Evolutionary conservation across 306 rosid species (phyloP), one percentile per base, ranked within the genome.

Genomic region (Sindora glabra): DNA sequence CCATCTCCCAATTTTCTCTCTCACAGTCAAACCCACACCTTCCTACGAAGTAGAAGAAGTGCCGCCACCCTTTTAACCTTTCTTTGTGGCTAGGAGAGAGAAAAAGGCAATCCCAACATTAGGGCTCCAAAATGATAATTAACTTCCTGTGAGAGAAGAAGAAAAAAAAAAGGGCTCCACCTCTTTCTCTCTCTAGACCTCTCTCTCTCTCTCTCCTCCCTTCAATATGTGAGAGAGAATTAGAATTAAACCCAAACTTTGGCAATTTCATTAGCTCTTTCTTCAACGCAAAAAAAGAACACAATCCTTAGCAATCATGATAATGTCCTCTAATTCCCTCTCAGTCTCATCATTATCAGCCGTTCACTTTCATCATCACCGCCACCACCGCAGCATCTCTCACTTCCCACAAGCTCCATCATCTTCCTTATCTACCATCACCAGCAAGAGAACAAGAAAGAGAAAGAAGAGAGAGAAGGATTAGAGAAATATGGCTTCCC

Each of bases 311-410:
- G 74, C 74, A 79, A 88, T 88, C 83, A 87, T 87, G 80, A n/a
- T n/a, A n/a, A 84, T 87, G 92, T 73, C 80, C 70, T 77, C 80
- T 64, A 55, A 76, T 56, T 27, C 67, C 71, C 70, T 75, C 75
- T 79, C 38, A 62, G 56, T 68, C 71, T 73, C 89, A 79, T 87
- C 86, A 83, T 86, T 80, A 86, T 74, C 73, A 59, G 16, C 59
- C 69, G 70, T 81, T 79, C 78, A 48, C 83, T 77, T 79, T 75
- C 73, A 74, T 84, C 83, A 77, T 79, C 86, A 72, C 73, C 79
- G 61, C 69, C 67, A 77, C 77, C 86, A 72, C 73, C 79, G 61
- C 69, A 64, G 33, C 76, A 71, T 50, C 79, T 54, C 45, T 60
- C 41, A 56, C 75, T 34, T 44, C 77, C 81, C 70, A 76, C 79